phyloP scores from a whole-genome alignment of 78 protist genomes.

The Neovahlkampfia damariscottae region DNA sequence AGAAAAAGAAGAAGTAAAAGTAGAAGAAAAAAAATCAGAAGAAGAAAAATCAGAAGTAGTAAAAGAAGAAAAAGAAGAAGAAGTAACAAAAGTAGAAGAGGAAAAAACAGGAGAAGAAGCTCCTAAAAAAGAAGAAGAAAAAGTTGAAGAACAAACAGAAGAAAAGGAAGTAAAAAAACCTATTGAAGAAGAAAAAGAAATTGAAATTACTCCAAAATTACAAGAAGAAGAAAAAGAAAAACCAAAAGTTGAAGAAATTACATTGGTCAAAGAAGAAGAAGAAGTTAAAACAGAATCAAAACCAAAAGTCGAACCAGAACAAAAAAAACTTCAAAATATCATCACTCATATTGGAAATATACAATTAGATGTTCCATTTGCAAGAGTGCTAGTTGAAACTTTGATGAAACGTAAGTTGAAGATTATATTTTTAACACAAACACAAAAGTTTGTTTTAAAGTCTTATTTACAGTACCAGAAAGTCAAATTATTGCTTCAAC shows the following conservation, averaged over 20 bases:
- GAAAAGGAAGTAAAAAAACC: background rate
- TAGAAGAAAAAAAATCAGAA: background rate
- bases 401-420: no score
- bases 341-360: background rate
- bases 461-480: no score
- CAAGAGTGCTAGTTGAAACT: no score
- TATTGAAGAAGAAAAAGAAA: background rate
- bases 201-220: background rate
- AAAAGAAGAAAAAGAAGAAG: background rate
- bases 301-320: background rate
- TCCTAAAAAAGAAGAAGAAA: background rate
- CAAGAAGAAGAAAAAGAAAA: background rate
- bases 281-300: no score
- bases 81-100: background rate
- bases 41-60: background rate
- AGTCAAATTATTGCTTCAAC: no score
- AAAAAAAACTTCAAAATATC: background rate
- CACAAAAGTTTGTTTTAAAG: no score
- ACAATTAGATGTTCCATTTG: background rate
- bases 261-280: no score
- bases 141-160: constrained; percentile 1
- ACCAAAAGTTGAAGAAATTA: background rate
- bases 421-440: no score
- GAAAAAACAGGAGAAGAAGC: background rate
- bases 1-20: background rate